Conservation (phyloP, 306 rosid species). For the Acacia crassicarpa region DNA sequence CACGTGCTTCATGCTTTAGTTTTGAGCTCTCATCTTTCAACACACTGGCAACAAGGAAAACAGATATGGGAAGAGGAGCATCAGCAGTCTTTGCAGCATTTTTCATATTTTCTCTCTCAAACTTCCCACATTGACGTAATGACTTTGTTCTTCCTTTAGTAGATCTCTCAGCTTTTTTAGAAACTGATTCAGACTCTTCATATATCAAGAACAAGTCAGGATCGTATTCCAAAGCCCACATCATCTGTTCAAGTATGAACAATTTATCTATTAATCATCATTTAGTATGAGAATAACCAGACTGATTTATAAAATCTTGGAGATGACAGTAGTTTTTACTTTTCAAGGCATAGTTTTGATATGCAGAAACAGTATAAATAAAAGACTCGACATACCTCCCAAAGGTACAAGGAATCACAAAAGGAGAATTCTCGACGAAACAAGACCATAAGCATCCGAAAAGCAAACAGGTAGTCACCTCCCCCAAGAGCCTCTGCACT, state of each 20-base stretch:
- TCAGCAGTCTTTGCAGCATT: slow-evolving; percentile 62
- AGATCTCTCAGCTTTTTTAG: slow-evolving; percentile 49
- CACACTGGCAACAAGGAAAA: slow-evolving; percentile 97
- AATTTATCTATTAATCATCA: slow-evolving; percentile 27
- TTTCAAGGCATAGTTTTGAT: not conserved
- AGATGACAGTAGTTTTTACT: not conserved
- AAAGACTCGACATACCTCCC: slow-evolving; percentile 75
- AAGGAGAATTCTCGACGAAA: slow-evolving; percentile 98
- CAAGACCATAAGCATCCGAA: slow-evolving; percentile 99
- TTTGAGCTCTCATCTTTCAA: slow-evolving; percentile 86
- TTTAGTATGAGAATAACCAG: slow-evolving; percentile 14
- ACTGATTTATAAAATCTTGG: not conserved
- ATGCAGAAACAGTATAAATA: not conserved
- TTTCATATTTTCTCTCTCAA: slow-evolving; percentile 78
- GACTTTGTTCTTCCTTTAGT: slow-evolving; percentile 74
- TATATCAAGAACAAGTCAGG: slow-evolving; percentile 69
- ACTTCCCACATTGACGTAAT: slow-evolving; percentile 82
- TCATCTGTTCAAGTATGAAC: slow-evolving; percentile 69
- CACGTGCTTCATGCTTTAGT: slow-evolving; percentile 86
- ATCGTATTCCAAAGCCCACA: slow-evolving; percentile 99
- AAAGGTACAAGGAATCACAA: slow-evolving; percentile 93
- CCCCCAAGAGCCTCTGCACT: slow-evolving; percentile 91
- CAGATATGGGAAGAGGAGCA: slow-evolving; percentile 84
- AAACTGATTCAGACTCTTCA: slow-evolving; percentile 58
- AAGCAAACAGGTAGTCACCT: slow-evolving; percentile 93